Evolutionary conservation across 495 filamentous ascomycete species (phyloP), one percentile per base, ranked within the genome.

Genomic region (Talaromyces stipitatus): DNA sequence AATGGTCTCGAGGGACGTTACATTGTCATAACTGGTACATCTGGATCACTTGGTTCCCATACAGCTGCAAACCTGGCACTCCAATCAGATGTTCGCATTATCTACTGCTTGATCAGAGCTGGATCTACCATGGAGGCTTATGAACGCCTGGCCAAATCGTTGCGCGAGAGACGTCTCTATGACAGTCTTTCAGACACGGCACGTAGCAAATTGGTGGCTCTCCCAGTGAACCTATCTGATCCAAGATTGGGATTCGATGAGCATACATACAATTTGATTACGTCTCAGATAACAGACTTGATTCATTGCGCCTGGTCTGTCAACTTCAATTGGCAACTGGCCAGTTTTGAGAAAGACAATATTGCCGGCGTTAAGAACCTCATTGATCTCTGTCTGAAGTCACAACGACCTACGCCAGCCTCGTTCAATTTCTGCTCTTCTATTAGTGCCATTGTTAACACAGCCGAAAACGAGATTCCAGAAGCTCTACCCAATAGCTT

Each of bases 281-380:
- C 64, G 2, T 61, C 61, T 3, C 67, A 70, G 52, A 68, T 72
- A 1, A 82, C 79, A 3, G 60, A 71, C 0, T 69, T 86, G 24
- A 78, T 86, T 50, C 86, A 88, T 65, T 75, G 79, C n/a, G 86
- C 84, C 32, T 89, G 86, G 86, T 78, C 82, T 4, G 86, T 88
- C 24, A 87, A 88, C 65, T 89, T 88, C 75, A 85, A 81, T 58
- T 70, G 82, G 61, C 71, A 74, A 4, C 71, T 88, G 4, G 63
- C 68, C n/a, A 82, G 77, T 58, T 87, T 88, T 62, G 78, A 73
- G 16, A 64, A 65, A 22, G 75, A 81, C 33, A 82, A 81, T 60
- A 77, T 88, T 57, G 69, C 72, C 2, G 80, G 80, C 24, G 65
- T 84, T 6, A 63, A 65, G 0, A 76, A 85, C 57, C 76, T 89